Evolutionary conservation across 2,329 filamentous ascomycete genomes (phyloP).

Genomic region (Seiridium unicorne): DNA sequence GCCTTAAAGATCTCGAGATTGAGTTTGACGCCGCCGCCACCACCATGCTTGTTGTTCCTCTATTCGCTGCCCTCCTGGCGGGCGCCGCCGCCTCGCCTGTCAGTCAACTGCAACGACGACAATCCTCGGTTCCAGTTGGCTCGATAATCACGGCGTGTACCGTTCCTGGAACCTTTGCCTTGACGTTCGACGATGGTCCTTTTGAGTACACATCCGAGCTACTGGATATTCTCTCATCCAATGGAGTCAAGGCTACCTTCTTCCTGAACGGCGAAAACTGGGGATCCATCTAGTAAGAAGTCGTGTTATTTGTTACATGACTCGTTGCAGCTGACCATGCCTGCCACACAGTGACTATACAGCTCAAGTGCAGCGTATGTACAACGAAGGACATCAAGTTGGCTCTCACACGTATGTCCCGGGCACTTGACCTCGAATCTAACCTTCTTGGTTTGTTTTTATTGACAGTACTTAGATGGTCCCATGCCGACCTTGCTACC

Average conservation of each 20-base stretch:
- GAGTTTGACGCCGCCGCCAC: not conserved
- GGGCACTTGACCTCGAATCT: no score
- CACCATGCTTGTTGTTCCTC: not conserved
- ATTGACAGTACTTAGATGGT: slow-evolving; percentile 28
- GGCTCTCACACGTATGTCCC: slow-evolving; percentile 42
- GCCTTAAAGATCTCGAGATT: not conserved
- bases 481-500: slow-evolving; percentile 42
- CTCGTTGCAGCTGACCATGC: not conserved
- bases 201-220: slow-evolving; percentile 17
- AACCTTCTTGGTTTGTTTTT: no score
- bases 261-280: slow-evolving; percentile 40
- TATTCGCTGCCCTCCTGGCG: slow-evolving; percentile 3
- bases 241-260: slow-evolving; percentile 19
- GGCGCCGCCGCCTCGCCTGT: slow-evolving; percentile 2
- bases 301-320: not conserved
- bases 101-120: slow-evolving; percentile 1
- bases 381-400: slow-evolving; percentile 44
- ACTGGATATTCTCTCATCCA: slow-evolving; percentile 15
- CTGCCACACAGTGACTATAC: slow-evolving; percentile 12
- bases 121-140: slow-evolving; percentile 9
- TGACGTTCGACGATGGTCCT: slow-evolving; percentile 26
- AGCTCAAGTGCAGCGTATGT: slow-evolving; percentile 27
- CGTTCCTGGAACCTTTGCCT: slow-evolving; percentile 15
- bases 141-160: slow-evolving; percentile 14
- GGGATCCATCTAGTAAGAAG: slow-evolving; percentile 31